Evolutionary conservation across 495 filamentous ascomycete genomes (phyloP).

Genomic region (Hypoxylon subgilvum): DNA sequence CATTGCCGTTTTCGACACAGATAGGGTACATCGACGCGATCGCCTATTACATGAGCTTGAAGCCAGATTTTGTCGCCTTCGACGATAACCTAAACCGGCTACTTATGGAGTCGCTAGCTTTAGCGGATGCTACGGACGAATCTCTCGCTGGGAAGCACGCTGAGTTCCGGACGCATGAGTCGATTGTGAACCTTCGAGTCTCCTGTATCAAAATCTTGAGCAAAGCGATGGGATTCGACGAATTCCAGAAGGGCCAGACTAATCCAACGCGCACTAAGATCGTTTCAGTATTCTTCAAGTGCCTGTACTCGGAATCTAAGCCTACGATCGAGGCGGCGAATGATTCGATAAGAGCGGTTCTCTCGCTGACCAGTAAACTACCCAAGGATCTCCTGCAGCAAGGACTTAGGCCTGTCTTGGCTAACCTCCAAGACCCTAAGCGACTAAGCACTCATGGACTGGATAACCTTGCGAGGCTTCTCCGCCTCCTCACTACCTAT

Average conservation of each 20-base stretch:
- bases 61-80: conserved; percentile 84
- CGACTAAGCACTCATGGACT: conserved; percentile 86
- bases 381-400: conserved; percentile 95
- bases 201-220: conserved; percentile 92
- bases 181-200: conserved; percentile 88
- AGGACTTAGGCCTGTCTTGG: conserved; percentile 89
- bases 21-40: conserved; percentile 98
- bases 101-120: conserved; percentile 86
- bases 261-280: conserved; percentile 81
- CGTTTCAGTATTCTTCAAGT: conserved; percentile 97
- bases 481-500: conserved; percentile 92
- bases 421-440: conserved; percentile 93
- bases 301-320: conserved; percentile 85
- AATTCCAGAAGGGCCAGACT: conserved; percentile 71
- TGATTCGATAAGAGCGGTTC: conserved; percentile 79
- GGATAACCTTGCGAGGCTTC: conserved; percentile 85
- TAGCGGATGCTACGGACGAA: conserved; percentile 94
- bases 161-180: conserved; percentile 88
- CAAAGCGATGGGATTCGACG: conserved; percentile 87
- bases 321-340: conserved; percentile 96
- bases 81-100: conserved; percentile 89
- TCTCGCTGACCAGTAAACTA: conserved; percentile 85
- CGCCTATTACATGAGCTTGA: conserved; percentile 86
- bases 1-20: conserved; percentile 87
- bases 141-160: conserved; percentile 79